Evolutionary conservation across 805 yeast species (phyloP), one percentile per base, ranked within the genome.

Genomic region (Candida khao-thaluensis): DNA sequence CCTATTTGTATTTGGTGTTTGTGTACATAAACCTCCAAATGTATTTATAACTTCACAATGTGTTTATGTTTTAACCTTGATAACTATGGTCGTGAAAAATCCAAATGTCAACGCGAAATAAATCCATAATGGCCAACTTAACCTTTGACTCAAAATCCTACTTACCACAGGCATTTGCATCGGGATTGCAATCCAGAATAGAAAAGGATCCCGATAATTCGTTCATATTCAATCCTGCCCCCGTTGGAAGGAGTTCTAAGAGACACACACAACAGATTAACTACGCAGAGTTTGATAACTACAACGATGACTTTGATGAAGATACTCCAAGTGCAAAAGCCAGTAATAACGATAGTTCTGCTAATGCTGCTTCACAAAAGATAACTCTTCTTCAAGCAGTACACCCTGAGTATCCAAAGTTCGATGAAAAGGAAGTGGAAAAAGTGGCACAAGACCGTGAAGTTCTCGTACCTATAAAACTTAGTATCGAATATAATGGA

Each of bases 281-380:
- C 56, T 89, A 89, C 54, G 93, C 96, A 0, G 96, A 88, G 56
- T 72, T 79, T 43, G 95, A 86, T 37, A 64, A 64, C 45, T 79
- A 76, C 35, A 81, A 81, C 47, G 78, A 62, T 40, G 69, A 64
- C 20, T 53, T 50, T 40, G 70, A 65, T 33, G 51, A 47, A 20
- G 68, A 60, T 24, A 24, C 34, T 5, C 44, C 33, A 11, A 30
- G 40, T 11, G 15, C 34, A 2, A 30, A 23, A 8, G 28, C 36
- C 26, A 43, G 35, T 17, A 41, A 35, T 17, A 38, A 12, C 16
- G 29, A 33, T 6, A 23, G 3, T 33, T 9, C 21, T 11, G 12
- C 3, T 12, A 12, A 40, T 47, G 28, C 50, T 1, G 49, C 40
- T 22, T 41, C 54, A 2, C 68, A 57, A 33, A 65, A 63, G 34